Conservation (phyloP, 257 asterid genomes). For the Ocimum tenuiflorum region DNA sequence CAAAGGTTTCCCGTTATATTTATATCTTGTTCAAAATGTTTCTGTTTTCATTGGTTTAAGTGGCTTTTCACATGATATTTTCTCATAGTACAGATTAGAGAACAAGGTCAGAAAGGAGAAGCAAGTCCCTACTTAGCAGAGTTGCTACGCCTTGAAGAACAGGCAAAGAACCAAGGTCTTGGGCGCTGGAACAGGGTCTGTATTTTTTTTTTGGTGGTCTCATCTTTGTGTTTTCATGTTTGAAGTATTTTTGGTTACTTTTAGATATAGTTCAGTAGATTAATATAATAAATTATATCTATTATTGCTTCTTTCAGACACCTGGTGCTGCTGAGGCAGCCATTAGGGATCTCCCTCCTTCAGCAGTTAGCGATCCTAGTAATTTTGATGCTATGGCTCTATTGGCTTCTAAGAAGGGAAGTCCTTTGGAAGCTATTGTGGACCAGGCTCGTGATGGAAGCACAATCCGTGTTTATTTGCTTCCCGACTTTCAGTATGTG, state of each 20-base stretch:
- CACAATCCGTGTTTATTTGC: conserved; percentile 83
- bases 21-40: background rate
- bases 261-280: background rate
- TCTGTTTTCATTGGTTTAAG: background rate
- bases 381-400: conserved; percentile 77
- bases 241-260: background rate
- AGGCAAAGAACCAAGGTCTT: conserved; percentile 81
- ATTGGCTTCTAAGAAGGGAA: conserved; percentile 65
- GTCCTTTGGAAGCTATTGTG: conserved; percentile 88
- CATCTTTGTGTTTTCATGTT: background rate
- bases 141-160: conserved; percentile 67
- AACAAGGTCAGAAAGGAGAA: conserved; percentile 90
- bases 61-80: background rate
- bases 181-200: conserved; percentile 95
- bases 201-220: background rate
- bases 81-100: conserved; percentile 58
- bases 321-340: conserved; percentile 83
- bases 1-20: conserved; percentile 48
- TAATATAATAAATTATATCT: background rate
- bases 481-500: conserved; percentile 81
- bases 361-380: conserved; percentile 68
- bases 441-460: conserved; percentile 97
- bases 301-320: conserved; percentile 34
- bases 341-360: conserved; percentile 77
- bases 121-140: conserved; percentile 70